Percentiles rank a stretch among this genome's conserved stretches.
These are phyloP conservation scores for Pseudogymnoascus sp. DNA, from an alignment of 2,329 filamentous ascomycete genomes.

Conservation along the genomic window DNA sequence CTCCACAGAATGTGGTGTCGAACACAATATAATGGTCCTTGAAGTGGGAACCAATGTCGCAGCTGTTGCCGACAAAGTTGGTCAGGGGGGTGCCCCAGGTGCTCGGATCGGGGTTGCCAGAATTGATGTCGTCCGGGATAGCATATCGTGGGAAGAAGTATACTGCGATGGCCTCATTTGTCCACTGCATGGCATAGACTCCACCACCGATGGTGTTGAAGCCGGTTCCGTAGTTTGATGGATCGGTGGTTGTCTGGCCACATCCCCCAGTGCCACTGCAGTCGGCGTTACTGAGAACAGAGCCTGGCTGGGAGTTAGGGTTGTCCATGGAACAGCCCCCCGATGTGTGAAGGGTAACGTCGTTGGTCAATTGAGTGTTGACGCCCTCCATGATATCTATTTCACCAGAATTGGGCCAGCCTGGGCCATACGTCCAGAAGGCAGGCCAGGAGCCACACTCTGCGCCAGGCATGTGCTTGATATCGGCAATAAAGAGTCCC, in stretches of 20 bases:
- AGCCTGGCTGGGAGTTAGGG: constrained; percentile 38
- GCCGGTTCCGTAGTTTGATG: constrained; percentile 52
- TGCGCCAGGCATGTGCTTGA: constrained; percentile 49
- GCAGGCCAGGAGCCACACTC: constrained; percentile 54
- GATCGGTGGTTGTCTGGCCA: constrained; percentile 41
- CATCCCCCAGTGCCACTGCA: constrained; percentile 57
- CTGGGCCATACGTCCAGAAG: constrained; percentile 47
- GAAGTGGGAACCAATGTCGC: constrained; percentile 65
- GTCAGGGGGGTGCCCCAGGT: constrained; percentile 63
- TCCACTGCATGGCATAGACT: constrained; percentile 72
- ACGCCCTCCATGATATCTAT: constrained; percentile 78
- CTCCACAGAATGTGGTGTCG: constrained; percentile 78
- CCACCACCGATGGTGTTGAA: constrained; percentile 66
- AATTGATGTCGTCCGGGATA: constrained; percentile 55
- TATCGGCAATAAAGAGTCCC: constrained; percentile 49
- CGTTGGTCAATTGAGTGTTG: constrained; percentile 49
- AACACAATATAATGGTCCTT: constrained; percentile 66
- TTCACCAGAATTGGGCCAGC: constrained; percentile 64
- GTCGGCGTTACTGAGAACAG: constrained; percentile 39
- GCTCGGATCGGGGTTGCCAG: constrained; percentile 52
- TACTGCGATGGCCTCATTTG: constrained; percentile 58
- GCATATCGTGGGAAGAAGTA: constrained; percentile 68
- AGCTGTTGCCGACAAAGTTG: constrained; percentile 58
- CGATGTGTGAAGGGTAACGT: constrained; percentile 60
- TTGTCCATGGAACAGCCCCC: constrained; percentile 49